Evolutionary conservation across 768 basidiomycete genomes (phyloP).

Genomic region (Termitomyces sp.): DNA sequence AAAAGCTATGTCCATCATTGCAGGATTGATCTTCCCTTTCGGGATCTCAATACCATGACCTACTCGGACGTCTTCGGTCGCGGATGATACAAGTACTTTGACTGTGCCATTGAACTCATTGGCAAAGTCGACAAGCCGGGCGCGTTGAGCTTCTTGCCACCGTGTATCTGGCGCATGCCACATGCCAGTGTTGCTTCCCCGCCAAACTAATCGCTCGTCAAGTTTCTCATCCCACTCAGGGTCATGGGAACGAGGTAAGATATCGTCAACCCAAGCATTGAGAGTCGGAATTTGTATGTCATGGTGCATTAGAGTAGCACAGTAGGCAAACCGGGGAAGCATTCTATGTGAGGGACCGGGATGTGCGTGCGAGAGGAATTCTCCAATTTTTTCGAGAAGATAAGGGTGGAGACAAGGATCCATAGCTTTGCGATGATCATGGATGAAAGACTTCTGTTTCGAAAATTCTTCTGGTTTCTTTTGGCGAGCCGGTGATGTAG

Average conservation of each 20-base stretch:
- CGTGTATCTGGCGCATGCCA: slow-evolving; percentile 23
- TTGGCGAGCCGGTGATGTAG: slow-evolving; percentile 19
- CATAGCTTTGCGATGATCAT: slow-evolving; percentile 32
- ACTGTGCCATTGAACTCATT: slow-evolving; percentile 25
- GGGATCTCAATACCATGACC: slow-evolving; percentile 22
- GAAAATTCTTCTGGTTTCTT: slow-evolving; percentile 9
- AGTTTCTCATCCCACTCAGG: slow-evolving; percentile 52
- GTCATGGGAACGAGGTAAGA: slow-evolving; percentile 32
- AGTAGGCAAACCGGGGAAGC: slow-evolving; percentile 37
- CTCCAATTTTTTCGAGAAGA: slow-evolving; percentile 29
- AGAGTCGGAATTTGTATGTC: slow-evolving; percentile 38
- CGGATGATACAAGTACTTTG: slow-evolving; percentile 22
- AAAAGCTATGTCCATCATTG: slow-evolving; percentile 49
- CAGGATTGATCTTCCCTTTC: slow-evolving; percentile 30
- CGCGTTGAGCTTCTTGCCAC: slow-evolving; percentile 39
- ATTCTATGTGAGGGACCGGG: slow-evolving; percentile 25
- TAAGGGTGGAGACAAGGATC: slow-evolving; percentile 31
- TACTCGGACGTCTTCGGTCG: slow-evolving; percentile 13
- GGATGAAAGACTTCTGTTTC: slow-evolving; percentile 26
- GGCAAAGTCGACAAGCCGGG: slow-evolving; percentile 30
- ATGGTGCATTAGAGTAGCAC: slow-evolving; percentile 34
- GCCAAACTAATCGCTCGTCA: slow-evolving; percentile 50
- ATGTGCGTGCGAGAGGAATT: slow-evolving; percentile 29
- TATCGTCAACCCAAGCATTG: slow-evolving; percentile 29
- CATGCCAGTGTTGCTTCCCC: slow-evolving; percentile 61